Evolutionary conservation across 805 yeast species (phyloP), one percentile per base, ranked within the genome.

Genomic region (Millerozyma miso): DNA sequence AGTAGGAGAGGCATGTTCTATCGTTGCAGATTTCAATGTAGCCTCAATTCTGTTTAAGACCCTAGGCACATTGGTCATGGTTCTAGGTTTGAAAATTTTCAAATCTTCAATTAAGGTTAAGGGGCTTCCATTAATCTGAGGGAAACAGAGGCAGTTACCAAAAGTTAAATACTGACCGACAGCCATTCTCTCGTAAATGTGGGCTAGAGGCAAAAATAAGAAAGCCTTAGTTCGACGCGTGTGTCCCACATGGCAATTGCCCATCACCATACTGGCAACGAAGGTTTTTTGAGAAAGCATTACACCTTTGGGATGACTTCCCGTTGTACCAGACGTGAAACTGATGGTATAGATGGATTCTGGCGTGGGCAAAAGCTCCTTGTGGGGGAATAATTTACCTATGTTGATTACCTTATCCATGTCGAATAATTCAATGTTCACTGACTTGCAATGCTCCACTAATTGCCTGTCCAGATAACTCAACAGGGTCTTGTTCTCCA

Each of bases 291-390:
- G 64, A 14, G 56, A 45, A 47, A 83, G 65, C 23, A 80, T 78
- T 19, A 83, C 91, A 53, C 91, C 91, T 67, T 85, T 86, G 47
- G 91, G 88, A 42, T 62, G 53, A 35, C 81, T 76, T 43, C 93
- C 90, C n/a, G 86, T 80, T 17, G 88, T 81, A 34, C 78, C 74
- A 4, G 86, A 83, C 37, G 76, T 66, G 44, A 73, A 71, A 16
- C 71, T 66, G 23, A 71, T 67, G 17, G 76, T 69, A 49, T 60
- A 68, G 18, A 62, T 47, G 10, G 71, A 49, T 10, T 67, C 65
- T 16, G 63, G 55, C 37, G 50, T 51, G 7, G 73, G 72, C 18
- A 60, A 56, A 14, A 60, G 51, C 39, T 52, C 54, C 1, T 44
- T 42, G 16, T 53, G 35, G 4, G 63, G 63, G 40, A 58, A 47